Conservation (phyloP, 257 asterid genomes). For the Solanum lycopersicoides region DNA sequence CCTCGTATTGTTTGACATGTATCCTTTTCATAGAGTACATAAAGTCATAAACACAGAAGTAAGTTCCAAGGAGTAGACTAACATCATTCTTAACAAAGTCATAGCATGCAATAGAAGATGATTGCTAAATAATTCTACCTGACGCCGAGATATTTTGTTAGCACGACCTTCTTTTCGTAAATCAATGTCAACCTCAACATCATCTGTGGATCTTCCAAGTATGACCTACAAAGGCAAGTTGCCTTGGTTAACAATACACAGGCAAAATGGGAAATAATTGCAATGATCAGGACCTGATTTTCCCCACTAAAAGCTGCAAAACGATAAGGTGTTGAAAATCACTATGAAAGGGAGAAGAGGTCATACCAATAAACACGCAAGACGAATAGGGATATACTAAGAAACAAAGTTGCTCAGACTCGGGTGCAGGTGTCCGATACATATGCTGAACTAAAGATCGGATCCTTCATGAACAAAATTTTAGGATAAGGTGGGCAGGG, state of each 20-base stretch:
- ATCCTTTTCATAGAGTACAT: background rate
- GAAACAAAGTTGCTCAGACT: background rate
- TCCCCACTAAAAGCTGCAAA: background rate
- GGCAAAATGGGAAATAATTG: background rate
- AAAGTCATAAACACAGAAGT: background rate
- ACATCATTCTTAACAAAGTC: background rate
- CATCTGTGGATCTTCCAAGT: slow-evolving; percentile 96
- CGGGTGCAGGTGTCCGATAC: background rate
- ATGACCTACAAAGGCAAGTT: slow-evolving; percentile 40
- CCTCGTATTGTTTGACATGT: background rate
- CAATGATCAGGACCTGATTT: background rate
- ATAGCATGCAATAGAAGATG: background rate
- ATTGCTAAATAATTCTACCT: slow-evolving; percentile 34
- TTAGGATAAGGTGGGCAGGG: background rate
- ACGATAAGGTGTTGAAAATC: background rate
- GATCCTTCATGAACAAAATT: background rate
- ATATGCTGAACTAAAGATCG: background rate
- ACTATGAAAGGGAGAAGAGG: background rate
- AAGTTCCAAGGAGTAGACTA: background rate
- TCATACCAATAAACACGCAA: background rate
- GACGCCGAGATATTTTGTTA: slow-evolving; percentile 90
- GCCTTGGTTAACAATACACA: background rate
- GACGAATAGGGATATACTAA: background rate
- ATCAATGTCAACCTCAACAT: slow-evolving; percentile 79
- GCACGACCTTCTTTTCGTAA: slow-evolving; percentile 91